Base-by-base conservation (phyloP, 352 stramenopile species). In the Globisporangium cederbergense region DNA sequence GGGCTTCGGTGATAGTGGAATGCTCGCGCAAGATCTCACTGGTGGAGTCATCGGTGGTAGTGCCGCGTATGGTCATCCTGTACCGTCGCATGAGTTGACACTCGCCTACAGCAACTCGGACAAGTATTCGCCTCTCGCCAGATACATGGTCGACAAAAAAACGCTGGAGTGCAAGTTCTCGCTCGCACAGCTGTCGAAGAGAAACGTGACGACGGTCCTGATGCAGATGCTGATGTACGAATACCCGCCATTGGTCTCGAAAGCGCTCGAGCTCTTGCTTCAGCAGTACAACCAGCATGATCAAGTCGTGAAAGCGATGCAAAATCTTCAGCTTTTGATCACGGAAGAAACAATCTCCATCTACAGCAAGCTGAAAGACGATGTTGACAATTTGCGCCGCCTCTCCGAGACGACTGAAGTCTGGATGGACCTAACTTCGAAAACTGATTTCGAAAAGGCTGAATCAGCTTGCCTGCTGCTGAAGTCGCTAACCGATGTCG, bases 181-280 rank as follows among this genome's bases (percentile, higher is more conserved):
- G 40, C 76, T 91, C 0, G 62, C 68, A 9, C 65, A 70, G 46
- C 58, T 91, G 38, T 72, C 77, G 3, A 53, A 58, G 10, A 77
- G 76, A 51, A 67, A 72, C 34, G 69, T 86, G 40, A 81, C 77
- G 13, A 89, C 80, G 2, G 71, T 91, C 22, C 67, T 91, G 14
- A 84, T 90, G 77, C 83, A 91, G 60, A 79, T 89, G 80, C 72
- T 91, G 3, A 90, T 91, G 83, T 90, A 90, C 54, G 80, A 90
- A 58, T 86, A 91, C 64, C 80, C 83, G 16, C 80, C 80, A 11
- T 73, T 91, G 9, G 83, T 91, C 4, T 84, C 79, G 0, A 88
- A 88, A 60, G 76, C 80, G n/a, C 75, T 91, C 34, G 80, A 91
- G 58, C 64, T 91, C n/a, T 52, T 89, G 38, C 58, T 91, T 34